Percentiles rank a stretch among this genome's conserved stretches.
These are phyloP conservation scores for Aspergillus pseudotamarii DNA, from an alignment of 2,329 filamentous ascomycete genomes.

Conservation along the genomic window DNA sequence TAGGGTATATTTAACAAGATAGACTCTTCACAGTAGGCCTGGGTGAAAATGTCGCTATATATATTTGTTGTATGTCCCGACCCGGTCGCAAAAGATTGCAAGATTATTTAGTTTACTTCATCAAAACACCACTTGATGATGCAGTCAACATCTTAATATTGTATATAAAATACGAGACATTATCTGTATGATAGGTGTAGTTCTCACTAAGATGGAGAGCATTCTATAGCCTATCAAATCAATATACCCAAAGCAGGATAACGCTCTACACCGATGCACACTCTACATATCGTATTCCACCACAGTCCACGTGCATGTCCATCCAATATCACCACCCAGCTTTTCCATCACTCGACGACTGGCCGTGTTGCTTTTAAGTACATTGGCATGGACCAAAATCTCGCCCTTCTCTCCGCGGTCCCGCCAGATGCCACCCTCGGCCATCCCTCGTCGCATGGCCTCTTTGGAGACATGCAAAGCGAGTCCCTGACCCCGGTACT, in stretches of 20 bases:
- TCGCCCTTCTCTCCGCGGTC: slow-evolving; percentile 14
- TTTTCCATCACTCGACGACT: slow-evolving; percentile 50
- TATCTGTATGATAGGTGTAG: neutral
- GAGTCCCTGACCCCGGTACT: slow-evolving; percentile 42
- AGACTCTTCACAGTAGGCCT: neutral
- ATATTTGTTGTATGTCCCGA: neutral
- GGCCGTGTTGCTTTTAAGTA: slow-evolving; percentile 36
- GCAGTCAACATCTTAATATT: neutral
- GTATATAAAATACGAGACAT: neutral
- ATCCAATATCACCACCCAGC: slow-evolving; percentile 39
- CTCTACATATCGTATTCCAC: slow-evolving; percentile 28
- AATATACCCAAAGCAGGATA: too few species aligned
- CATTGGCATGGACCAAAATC: slow-evolving; percentile 44
- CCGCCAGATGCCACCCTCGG: slow-evolving; percentile 25
- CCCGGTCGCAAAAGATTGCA: too few species aligned
- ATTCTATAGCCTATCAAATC: neutral
- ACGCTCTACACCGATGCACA: neutral
- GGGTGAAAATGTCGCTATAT: neutral
- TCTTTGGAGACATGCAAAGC: slow-evolving; percentile 36
- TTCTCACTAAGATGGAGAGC: neutral
- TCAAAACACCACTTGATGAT: neutral
- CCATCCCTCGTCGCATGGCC: slow-evolving; percentile 35
- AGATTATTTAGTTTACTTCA: too few species aligned
- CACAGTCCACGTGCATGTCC: slow-evolving; percentile 42
- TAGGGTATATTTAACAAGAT: neutral